phyloP scores from a whole-genome alignment of 208 protist species.

The Crithidia bombi region DNA sequence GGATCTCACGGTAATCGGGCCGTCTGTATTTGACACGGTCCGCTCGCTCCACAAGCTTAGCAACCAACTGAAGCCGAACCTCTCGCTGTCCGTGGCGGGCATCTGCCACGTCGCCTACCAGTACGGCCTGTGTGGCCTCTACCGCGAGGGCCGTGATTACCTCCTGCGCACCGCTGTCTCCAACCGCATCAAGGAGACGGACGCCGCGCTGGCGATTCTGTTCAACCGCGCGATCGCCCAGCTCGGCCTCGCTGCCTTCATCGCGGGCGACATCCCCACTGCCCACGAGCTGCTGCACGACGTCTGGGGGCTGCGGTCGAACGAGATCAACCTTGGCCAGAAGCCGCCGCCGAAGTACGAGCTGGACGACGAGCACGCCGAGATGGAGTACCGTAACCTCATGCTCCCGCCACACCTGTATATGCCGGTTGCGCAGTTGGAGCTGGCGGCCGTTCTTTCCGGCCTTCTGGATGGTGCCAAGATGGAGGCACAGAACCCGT shows the following conservation, averaged over 20 bases:
- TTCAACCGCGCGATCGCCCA: conserved; percentile 85
- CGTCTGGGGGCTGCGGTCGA: conserved; percentile 62
- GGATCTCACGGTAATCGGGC: conserved; percentile 45
- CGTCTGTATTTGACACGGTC: conserved; percentile 67
- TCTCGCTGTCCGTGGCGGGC: conserved; percentile 26
- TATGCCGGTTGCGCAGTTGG: conserved; percentile 71
- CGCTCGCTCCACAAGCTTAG: conserved; percentile 53
- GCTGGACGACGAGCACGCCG: conserved; percentile 44
- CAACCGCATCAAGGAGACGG: conserved; percentile 33
- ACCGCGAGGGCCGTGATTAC: conserved; percentile 74
- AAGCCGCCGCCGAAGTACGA: conserved; percentile 40
- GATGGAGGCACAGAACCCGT: conserved; percentile 82
- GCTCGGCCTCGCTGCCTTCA: conserved; percentile 82
- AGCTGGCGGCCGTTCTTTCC: conserved; percentile 80
- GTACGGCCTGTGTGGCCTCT: conserved; percentile 71
- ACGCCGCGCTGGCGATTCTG: conserved; percentile 55
- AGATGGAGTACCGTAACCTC: conserved; percentile 66
- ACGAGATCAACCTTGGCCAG: conserved; percentile 73
- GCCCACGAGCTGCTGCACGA: conserved; percentile 66
- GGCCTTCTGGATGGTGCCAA: conserved; percentile 74
- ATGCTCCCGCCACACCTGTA: conserved; percentile 58
- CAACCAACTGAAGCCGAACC: conserved; percentile 33
- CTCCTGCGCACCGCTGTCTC: conserved; percentile 66
- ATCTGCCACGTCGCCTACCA: conserved; percentile 81
- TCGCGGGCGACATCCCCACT: conserved; percentile 60